phyloP scores from a whole-genome alignment of 2,329 filamentous ascomycete species.

The Nigrospora sphaerica region DNA sequence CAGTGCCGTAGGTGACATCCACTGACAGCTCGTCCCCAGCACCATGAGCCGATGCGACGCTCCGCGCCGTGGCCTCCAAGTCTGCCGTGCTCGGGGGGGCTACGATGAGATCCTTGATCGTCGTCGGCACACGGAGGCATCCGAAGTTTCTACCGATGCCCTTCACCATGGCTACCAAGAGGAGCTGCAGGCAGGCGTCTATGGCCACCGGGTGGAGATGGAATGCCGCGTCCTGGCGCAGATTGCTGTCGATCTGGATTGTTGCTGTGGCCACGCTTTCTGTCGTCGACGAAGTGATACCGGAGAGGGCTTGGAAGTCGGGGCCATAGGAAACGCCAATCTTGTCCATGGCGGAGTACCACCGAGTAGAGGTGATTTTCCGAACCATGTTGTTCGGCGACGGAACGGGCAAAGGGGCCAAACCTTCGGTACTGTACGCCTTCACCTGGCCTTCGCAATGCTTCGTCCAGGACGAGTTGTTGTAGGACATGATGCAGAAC shows the following conservation, averaged over 20 bases:
- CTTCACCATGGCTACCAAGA: background rate
- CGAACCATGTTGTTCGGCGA: too few relatives aligned
- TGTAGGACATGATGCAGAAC: conserved; percentile 18
- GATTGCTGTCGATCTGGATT: too few relatives aligned
- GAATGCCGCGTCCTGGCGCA: background rate
- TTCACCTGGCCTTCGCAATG: conserved; percentile 16
- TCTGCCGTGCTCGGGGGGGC: too few relatives aligned
- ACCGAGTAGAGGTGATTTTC: too few relatives aligned
- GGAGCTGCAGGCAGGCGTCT: conserved; percentile 6
- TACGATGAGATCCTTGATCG: background rate
- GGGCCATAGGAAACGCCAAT: conserved; percentile 8
- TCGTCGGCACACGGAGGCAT: background rate
- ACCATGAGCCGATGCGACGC: too few relatives aligned
- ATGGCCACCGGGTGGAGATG: conserved; percentile 7
- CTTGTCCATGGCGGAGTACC: too few relatives aligned
- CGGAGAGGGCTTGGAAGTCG: conserved; percentile 11
- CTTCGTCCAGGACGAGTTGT: conserved; percentile 17
- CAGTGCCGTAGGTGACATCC: too few relatives aligned
- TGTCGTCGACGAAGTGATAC: conserved; percentile 3
- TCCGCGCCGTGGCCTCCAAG: too few relatives aligned
- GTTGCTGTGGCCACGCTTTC: conserved; percentile 5
- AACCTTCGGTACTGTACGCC: background rate
- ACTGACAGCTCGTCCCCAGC: too few relatives aligned
- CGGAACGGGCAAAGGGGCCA: conserved; percentile 5
- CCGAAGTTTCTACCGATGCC: background rate